Percentiles rank a stretch among this genome's conserved stretches.
These are phyloP conservation scores for Salix exigua DNA, from an alignment of 345 rosid species.

Conservation along the genomic window DNA sequence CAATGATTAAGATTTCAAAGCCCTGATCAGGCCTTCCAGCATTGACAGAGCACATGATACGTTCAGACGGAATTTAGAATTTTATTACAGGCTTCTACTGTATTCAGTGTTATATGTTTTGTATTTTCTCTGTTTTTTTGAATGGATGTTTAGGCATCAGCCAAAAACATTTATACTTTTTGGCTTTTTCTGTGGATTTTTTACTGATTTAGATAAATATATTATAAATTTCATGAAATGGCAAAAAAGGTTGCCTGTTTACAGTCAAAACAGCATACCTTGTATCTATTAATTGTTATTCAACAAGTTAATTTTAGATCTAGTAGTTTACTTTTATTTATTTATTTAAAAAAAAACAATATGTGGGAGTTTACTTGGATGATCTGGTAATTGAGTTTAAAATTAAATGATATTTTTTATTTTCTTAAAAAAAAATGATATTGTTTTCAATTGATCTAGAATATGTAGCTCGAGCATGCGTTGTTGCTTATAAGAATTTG, in stretches of 20 bases:
- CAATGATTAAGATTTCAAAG: too few species aligned
- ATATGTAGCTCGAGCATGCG: too few species aligned
- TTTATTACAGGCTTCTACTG: background rate
- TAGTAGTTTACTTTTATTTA: too few species aligned
- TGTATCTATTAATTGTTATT: background rate
- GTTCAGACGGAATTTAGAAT: background rate
- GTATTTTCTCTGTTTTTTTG: background rate
- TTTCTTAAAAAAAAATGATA: too few species aligned
- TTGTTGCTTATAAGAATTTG: too few species aligned
- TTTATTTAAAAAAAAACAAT: too few species aligned
- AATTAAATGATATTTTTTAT: too few species aligned
- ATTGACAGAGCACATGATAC: background rate
- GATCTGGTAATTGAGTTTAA: too few species aligned
- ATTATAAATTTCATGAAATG: background rate
- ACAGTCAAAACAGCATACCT: background rate
- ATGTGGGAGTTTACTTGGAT: too few species aligned
- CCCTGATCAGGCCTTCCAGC: background rate
- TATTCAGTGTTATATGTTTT: background rate
- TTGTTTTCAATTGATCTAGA: too few species aligned
- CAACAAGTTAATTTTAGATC: too few species aligned
- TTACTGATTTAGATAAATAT: background rate
- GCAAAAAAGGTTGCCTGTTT: background rate
- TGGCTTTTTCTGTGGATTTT: slow-evolving; percentile 13
- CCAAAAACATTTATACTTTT: background rate
- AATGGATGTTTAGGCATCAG: background rate